A percentile compares a stretch with the other conserved stretches of the same genome.
Evolutionary conservation across 768 basidiomycete genomes (phyloP).

Genomic region (Gloeopeniophorella convolvens): DNA sequence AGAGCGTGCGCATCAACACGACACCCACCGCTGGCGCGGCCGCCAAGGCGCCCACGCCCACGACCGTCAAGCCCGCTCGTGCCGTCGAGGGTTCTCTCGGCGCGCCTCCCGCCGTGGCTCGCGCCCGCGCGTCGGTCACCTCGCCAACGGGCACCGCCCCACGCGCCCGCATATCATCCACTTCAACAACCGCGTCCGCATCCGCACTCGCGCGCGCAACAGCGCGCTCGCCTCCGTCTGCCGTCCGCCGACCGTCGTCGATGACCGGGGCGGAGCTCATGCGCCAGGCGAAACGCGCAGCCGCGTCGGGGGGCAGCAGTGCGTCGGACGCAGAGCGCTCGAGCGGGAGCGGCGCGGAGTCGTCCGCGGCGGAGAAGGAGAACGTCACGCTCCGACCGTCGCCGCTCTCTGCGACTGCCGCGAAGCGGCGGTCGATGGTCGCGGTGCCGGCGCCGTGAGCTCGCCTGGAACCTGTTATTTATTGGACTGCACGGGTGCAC

Average conservation of each 20-base stretch:
- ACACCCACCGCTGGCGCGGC: conserved; percentile 3
- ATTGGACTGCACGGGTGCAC: no score
- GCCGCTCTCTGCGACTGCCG: conserved; percentile 1
- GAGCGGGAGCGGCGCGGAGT: not conserved
- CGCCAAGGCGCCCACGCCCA: conserved; percentile 9
- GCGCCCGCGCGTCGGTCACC: conserved; percentile 1
- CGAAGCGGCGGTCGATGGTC: conserved; percentile 16
- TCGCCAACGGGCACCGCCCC: no score
- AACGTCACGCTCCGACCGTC: conserved; percentile 12
- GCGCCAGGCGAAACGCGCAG: conserved; percentile 11
- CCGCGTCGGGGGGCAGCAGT: not conserved
- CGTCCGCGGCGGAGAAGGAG: conserved; percentile 13
- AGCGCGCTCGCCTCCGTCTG: no score
- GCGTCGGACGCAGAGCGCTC: conserved; percentile 8
- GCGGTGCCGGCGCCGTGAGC: conserved; percentile 6
- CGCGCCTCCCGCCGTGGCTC: conserved; percentile 4
- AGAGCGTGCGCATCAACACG: conserved; percentile 20
- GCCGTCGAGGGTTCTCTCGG: conserved; percentile 14
- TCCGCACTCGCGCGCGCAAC: not conserved
- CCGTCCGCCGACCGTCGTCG: conserved; percentile 14
- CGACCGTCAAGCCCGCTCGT: conserved; percentile 11
- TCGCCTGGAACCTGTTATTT: no score
- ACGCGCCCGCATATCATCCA: conserved; percentile 15
- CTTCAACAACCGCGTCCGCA: conserved; percentile 10
- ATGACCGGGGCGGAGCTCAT: conserved; percentile 16